phyloP scores from a whole-genome alignment of 75 land plant species.

The Selaginella moellendorffii region DNA sequence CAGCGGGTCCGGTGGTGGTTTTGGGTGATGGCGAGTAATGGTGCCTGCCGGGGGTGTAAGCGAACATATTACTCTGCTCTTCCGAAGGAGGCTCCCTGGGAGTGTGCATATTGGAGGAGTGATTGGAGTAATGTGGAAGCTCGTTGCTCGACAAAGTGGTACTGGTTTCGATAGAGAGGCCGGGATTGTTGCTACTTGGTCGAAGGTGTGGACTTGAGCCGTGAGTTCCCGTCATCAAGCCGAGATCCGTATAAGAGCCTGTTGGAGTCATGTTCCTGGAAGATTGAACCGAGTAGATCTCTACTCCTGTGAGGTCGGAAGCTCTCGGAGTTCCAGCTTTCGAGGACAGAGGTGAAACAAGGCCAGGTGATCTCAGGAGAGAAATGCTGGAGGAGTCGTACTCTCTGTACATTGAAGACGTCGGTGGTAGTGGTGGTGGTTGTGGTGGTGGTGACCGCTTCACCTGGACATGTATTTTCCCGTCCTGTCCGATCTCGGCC shows the following conservation, averaged over 20 bases:
- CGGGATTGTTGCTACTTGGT: not conserved
- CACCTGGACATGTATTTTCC: constrained; percentile 3
- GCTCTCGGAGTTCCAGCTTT: constrained; percentile 50
- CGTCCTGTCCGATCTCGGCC: constrained; percentile 1
- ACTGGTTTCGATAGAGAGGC: not conserved
- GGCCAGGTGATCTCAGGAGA: no score
- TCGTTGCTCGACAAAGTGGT: not conserved
- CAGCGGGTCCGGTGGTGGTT: no score
- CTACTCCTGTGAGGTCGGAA: constrained; percentile 72
- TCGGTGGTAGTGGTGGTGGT: no score
- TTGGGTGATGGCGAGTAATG: no score
- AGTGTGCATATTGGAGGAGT: no score
- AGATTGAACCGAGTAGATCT: constrained; percentile 49
- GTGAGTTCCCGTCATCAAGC: not conserved
- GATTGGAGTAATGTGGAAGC: not conserved
- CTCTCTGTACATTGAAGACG: no score
- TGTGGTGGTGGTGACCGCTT: no score
- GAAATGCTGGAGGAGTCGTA: no score
- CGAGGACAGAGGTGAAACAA: constrained; percentile 23
- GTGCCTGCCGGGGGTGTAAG: no score
- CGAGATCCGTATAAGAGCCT: not conserved
- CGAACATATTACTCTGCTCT: no score
- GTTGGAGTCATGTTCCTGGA: constrained; percentile 15
- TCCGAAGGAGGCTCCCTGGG: no score
- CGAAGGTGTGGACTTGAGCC: not conserved